Percentiles rank a stretch among this genome's conserved stretches.
These are phyloP conservation scores for Chrysoporthe puriensis DNA, from an alignment of 2,329 filamentous ascomycete genomes.

Conservation along the genomic window DNA sequence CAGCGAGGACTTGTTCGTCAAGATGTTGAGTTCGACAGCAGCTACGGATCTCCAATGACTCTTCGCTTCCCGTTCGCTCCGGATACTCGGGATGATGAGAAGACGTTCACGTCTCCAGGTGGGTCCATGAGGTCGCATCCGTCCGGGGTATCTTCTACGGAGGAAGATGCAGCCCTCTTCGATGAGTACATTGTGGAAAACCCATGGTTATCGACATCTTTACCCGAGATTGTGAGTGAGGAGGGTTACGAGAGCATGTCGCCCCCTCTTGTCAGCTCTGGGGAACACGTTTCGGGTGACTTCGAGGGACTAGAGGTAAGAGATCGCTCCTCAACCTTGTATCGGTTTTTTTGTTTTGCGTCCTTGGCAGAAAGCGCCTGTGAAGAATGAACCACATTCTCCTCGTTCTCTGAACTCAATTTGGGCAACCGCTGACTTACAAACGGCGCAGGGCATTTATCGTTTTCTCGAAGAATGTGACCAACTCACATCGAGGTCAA, in stretches of 20 bases:
- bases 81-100: conserved; percentile 37
- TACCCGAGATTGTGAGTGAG: conserved; percentile 41
- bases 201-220: conserved; percentile 49
- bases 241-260: conserved; percentile 56
- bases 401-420: background rate
- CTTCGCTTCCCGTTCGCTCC: conserved; percentile 88
- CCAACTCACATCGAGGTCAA: conserved; percentile 34
- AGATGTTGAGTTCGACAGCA: conserved; percentile 72
- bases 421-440: background rate
- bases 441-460: conserved; percentile 50
- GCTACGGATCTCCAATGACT: conserved; percentile 71
- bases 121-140: conserved; percentile 49
- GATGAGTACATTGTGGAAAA: conserved; percentile 48
- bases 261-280: conserved; percentile 47
- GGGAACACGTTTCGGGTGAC: conserved; percentile 49
- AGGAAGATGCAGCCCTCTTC: conserved; percentile 46
- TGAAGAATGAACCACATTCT: background rate
- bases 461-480: conserved; percentile 63
- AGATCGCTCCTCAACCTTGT: background rate
- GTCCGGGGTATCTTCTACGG: conserved; percentile 39
- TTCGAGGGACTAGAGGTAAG: conserved; percentile 55
- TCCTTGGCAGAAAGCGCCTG: no score
- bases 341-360: background rate
- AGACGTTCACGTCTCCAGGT: conserved; percentile 50
- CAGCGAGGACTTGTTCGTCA: conserved; percentile 77